Evolutionary conservation across 768 basidiomycete genomes (phyloP).

Genomic region (Pholiota conissans): DNA sequence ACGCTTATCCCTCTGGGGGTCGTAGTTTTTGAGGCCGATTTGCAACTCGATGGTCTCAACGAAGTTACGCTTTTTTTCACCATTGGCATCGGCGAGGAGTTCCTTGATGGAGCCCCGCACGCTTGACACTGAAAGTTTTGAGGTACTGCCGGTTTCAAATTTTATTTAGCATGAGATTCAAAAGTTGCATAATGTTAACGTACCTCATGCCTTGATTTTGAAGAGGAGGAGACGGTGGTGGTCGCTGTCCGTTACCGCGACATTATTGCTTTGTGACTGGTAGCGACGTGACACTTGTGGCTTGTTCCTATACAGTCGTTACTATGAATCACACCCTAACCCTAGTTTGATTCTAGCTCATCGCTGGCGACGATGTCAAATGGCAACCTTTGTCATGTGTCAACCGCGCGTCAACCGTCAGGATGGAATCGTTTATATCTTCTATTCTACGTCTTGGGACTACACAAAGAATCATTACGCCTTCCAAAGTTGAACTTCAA

Average conservation of each 20-base stretch:
- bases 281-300: conserved; percentile 8
- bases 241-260: background rate
- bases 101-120: conserved; percentile 98
- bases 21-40: conserved; percentile 98
- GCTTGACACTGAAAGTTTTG: conserved; percentile 98
- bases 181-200: background rate
- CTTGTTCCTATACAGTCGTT: conserved; percentile 6
- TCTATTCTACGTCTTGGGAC: too few species aligned
- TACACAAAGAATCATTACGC: too few species aligned
- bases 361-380: too few species aligned
- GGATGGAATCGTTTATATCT: too few species aligned
- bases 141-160: conserved; percentile 30
- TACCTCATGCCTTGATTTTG: conserved; percentile 15
- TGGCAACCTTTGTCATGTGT: too few species aligned
- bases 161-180: conserved; percentile 5
- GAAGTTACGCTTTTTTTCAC: conserved; percentile 92
- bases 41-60: conserved; percentile 96
- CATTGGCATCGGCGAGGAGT: conserved; percentile 78
- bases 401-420: too few species aligned
- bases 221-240: conserved; percentile 9
- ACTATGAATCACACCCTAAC: background rate
- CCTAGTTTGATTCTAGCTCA: too few species aligned
- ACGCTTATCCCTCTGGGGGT: conserved; percentile 99
- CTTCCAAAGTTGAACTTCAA: too few species aligned
- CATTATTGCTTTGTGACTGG: background rate